Evolutionary conservation across 805 yeast genomes (phyloP).

Genomic region (Nakazawaea siamensis): DNA sequence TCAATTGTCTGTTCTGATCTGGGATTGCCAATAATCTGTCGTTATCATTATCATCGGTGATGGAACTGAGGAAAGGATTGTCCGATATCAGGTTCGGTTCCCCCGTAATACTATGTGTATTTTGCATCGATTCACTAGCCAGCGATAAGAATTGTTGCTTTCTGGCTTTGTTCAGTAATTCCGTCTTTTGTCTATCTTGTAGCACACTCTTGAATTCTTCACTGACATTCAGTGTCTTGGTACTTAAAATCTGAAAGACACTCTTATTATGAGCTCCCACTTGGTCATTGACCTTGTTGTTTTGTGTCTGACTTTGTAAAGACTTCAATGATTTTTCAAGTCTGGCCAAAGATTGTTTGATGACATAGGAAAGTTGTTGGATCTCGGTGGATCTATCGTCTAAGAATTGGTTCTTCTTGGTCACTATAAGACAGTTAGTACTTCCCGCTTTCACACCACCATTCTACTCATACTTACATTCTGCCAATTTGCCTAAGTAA

Average conservation of each 20-base stretch:
- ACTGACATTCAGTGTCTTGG: conserved; percentile 85
- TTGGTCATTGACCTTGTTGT: conserved; percentile 44
- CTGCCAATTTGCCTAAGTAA: conserved; percentile 70
- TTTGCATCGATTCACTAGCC: conserved; percentile 16
- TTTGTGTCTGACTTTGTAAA: conserved; percentile 43
- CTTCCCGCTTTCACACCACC: too few relatives aligned
- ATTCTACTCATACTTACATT: conserved; percentile 25
- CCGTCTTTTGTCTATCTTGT: conserved; percentile 78
- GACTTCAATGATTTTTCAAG: conserved; percentile 65
- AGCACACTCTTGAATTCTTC: conserved; percentile 89
- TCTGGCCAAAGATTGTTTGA: conserved; percentile 78
- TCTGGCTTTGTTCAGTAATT: conserved; percentile 69
- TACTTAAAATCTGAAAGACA: conserved; percentile 79
- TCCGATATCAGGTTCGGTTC: conserved; percentile 19
- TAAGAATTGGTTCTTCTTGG: conserved; percentile 83
- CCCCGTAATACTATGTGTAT: conserved; percentile 10
- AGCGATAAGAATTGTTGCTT: conserved; percentile 76
- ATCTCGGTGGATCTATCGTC: conserved; percentile 94
- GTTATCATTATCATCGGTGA: conserved; percentile 13
- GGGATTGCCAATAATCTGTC: conserved; percentile 64
- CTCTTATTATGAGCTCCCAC: conserved; percentile 70
- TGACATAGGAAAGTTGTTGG: conserved; percentile 81
- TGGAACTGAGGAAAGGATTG: conserved; percentile 26
- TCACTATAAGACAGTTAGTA: conserved; percentile 30
- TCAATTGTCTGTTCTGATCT: conserved; percentile 74